Evolutionary conservation across 2,329 filamentous ascomycete genomes (phyloP), one percentile per base, ranked within the genome.

Genomic region (Calonectria pteridis): DNA sequence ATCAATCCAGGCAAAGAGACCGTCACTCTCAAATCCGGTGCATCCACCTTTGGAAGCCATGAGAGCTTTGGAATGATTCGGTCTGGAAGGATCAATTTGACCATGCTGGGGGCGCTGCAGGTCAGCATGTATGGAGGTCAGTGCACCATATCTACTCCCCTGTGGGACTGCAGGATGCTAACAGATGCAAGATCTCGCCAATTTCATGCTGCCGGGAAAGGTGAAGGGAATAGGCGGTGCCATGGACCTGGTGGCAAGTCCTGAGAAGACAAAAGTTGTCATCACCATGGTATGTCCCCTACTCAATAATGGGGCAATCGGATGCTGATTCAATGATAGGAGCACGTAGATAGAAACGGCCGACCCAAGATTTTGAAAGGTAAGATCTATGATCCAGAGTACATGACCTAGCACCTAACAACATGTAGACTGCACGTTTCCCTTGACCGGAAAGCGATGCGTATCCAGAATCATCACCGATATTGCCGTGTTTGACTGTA

Each of bases 61-160:
- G 55, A 59, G 33, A 59, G 55, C n/a, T 59, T 59, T 9, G 55
- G 55, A 18, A 59, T 59, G 55, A 59, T 59, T 28, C 55, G 55
- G 20, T 23, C 55, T 13, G 55, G 55, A 18, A 59, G 11, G 55
- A 59, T 59, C 14, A 40, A 59, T 16, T 28, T 59, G 55, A 59
- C 55, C 33, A 59, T 59, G 55, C n/a, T 59, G 3, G 55, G 55
- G 23, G 55, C 55, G 6, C 33, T 59, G 33, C 55, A 59, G 33
- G 55, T 59, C 13, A 59, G 55, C 33, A 59, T 59, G 55, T 59
- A 59, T 11, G 55, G 55, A 14, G 55, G 55, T 59, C 14, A 9
- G 55, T 59, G 23, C 33, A n/a, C n/a, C n/a, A n/a, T n/a, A n/a
- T n/a, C n/a, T n/a, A 46, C 23, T 18, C 4, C 9, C 11, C 2